Evolutionary conservation across 495 filamentous ascomycete genomes (phyloP).

Genomic region (Lasiosphaeria hispida): DNA sequence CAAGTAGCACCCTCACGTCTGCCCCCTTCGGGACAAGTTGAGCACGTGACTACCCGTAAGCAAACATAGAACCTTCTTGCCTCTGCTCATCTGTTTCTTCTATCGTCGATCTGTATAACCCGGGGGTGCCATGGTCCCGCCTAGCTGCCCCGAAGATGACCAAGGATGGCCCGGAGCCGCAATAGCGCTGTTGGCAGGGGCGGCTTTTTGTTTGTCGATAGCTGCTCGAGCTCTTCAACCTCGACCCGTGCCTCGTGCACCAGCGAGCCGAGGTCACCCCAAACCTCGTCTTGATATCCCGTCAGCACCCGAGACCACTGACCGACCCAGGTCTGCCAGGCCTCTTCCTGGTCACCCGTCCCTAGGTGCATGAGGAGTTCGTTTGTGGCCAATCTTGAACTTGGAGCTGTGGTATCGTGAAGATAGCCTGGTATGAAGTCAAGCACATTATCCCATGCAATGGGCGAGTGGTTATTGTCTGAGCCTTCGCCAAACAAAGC

Average conservation of each 20-base stretch:
- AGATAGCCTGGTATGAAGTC: slow-evolving; percentile 43
- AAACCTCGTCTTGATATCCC: slow-evolving; percentile 72
- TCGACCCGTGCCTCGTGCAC: slow-evolving; percentile 62
- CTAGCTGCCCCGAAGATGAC: slow-evolving; percentile 29
- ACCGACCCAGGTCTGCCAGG: slow-evolving; percentile 43
- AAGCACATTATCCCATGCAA: slow-evolving; percentile 40
- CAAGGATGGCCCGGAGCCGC: slow-evolving; percentile 33
- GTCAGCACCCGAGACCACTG: slow-evolving; percentile 65
- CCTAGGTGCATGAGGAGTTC: slow-evolving; percentile 30
- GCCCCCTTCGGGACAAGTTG: too few species aligned
- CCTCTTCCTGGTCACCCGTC: slow-evolving; percentile 36
- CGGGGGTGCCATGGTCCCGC: background rate
- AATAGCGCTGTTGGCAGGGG: slow-evolving; percentile 28
- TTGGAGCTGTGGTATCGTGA: slow-evolving; percentile 8
- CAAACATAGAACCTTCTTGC: too few species aligned
- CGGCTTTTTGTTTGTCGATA: slow-evolving; percentile 21
- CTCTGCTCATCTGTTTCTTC: too few species aligned
- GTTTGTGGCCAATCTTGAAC: slow-evolving; percentile 4
- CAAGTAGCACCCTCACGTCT: background rate
- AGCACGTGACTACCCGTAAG: too few species aligned
- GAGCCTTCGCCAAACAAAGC: slow-evolving; percentile 35
- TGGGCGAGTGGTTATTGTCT: background rate
- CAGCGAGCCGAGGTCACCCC: slow-evolving; percentile 67
- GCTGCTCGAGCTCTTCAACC: slow-evolving; percentile 35
- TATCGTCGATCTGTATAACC: too few species aligned